A percentile compares a stretch with the other conserved stretches of the same genome.
phyloP scores from a whole-genome alignment of 805 yeast genomes.

The Cyberlindnera nakhonratchasimensis region DNA sequence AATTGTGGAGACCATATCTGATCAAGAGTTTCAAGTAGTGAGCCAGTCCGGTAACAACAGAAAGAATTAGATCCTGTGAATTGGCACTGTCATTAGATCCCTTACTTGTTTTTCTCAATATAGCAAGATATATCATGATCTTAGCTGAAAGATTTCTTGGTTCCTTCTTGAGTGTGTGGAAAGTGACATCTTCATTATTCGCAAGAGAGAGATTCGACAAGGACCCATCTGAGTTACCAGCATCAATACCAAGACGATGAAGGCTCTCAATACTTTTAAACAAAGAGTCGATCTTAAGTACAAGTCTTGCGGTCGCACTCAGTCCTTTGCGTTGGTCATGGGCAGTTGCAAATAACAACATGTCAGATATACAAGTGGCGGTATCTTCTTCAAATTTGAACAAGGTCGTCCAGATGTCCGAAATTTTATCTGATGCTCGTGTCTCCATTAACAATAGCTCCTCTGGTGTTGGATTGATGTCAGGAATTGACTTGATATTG shows the following conservation, averaged over 20 bases:
- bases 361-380: constrained; percentile 85
- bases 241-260: constrained; percentile 27
- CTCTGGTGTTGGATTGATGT: constrained; percentile 39
- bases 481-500: constrained; percentile 22
- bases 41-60: constrained; percentile 86
- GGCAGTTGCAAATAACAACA: constrained; percentile 80
- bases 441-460: constrained; percentile 57
- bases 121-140: constrained; percentile 82
- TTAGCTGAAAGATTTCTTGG: constrained; percentile 89
- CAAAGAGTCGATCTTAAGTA: constrained; percentile 68
- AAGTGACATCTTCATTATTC: constrained; percentile 12
- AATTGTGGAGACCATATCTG: constrained; percentile 72
- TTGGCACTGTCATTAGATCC: constrained; percentile 33
- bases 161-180: constrained; percentile 25
- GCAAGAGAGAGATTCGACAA: constrained; percentile 9
- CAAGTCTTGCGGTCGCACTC: constrained; percentile 64
- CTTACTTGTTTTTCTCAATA: constrained; percentile 58
- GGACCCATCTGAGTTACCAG: constrained; percentile 10
- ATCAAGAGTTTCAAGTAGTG: constrained; percentile 86
- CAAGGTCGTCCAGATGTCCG: constrained; percentile 78
- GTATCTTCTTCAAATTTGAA: constrained; percentile 88
- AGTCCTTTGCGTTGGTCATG: constrained; percentile 69
- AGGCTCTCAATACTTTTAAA: constrained; percentile 70
- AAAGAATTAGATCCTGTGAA: constrained; percentile 61
- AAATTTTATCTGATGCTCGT: constrained; percentile 55